Evolutionary conservation across 176 grass and related monocot species (phyloP).

Genomic region (Ensete glaucum): DNA sequence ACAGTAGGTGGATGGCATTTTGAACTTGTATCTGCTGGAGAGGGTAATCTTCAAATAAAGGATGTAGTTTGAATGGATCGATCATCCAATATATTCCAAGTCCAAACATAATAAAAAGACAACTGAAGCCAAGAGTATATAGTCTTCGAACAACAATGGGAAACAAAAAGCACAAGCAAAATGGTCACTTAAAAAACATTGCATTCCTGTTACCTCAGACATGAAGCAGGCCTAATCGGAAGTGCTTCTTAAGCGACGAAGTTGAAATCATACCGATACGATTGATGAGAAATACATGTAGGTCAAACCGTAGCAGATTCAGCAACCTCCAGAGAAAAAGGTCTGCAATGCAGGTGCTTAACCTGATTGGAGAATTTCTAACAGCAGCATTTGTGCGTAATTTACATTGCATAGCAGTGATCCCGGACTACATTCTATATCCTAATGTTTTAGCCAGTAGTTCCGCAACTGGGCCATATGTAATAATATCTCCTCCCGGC

Average conservation of each 20-base stretch:
- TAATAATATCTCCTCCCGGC: constrained; percentile 88
- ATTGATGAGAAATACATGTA: no score
- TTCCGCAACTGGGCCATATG: constrained; percentile 97
- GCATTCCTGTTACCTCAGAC: not conserved
- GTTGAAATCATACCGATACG: not conserved
- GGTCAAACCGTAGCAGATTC: not conserved
- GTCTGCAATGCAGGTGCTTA: not conserved
- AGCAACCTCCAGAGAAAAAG: not conserved
- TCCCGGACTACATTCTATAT: not conserved
- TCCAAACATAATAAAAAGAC: not conserved
- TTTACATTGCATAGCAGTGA: not conserved
- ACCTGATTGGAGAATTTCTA: not conserved
- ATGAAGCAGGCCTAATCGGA: not conserved
- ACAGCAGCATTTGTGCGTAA: not conserved
- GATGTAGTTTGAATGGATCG: not conserved
- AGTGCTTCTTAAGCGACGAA: not conserved
- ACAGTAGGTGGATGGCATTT: no score
- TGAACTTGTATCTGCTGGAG: no score
- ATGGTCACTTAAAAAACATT: no score
- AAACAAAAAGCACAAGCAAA: no score
- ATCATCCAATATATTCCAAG: not conserved
- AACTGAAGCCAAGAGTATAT: not conserved
- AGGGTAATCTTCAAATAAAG: not conserved
- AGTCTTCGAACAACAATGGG: no score
- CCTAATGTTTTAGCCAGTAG: constrained; percentile 85